A percentile compares a stretch with the other conserved stretches of the same genome.
phyloP scores from a whole-genome alignment of 495 filamentous ascomycete genomes.

The Penicillium alfredii region DNA sequence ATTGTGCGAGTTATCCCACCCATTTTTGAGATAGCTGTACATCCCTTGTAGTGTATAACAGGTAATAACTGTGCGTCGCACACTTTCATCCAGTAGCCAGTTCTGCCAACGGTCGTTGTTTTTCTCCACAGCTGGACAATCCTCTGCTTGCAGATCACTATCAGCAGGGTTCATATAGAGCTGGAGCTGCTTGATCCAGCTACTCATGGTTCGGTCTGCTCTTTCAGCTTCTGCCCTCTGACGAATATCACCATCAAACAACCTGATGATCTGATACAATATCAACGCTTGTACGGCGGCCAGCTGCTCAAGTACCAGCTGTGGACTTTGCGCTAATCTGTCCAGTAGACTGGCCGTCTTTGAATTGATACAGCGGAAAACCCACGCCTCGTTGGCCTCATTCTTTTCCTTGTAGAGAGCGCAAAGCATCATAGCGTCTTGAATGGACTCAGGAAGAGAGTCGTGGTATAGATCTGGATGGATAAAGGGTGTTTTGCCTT shows the following conservation, averaged over 20 bases:
- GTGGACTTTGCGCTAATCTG: no score
- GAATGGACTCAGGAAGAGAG: background rate
- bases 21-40: conserved; percentile 9
- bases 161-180: background rate
- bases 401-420: background rate
- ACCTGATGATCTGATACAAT: background rate
- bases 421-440: background rate
- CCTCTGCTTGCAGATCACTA: no score
- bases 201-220: background rate
- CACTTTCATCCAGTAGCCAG: conserved; percentile 7
- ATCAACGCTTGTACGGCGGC: background rate
- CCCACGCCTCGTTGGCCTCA: background rate
- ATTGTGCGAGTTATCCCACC: conserved; percentile 7
- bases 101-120: background rate
- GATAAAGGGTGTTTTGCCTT: background rate
- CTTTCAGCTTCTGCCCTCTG: background rate
- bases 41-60: conserved; percentile 3
- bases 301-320: background rate
- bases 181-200: background rate
- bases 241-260: background rate
- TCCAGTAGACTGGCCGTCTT: no score
- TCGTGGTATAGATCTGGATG: background rate
- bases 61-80: conserved; percentile 7
- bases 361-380: background rate
- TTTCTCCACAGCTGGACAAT: no score